phyloP scores from a whole-genome alignment of 148 eudicot species.

The Cornus florida region DNA sequence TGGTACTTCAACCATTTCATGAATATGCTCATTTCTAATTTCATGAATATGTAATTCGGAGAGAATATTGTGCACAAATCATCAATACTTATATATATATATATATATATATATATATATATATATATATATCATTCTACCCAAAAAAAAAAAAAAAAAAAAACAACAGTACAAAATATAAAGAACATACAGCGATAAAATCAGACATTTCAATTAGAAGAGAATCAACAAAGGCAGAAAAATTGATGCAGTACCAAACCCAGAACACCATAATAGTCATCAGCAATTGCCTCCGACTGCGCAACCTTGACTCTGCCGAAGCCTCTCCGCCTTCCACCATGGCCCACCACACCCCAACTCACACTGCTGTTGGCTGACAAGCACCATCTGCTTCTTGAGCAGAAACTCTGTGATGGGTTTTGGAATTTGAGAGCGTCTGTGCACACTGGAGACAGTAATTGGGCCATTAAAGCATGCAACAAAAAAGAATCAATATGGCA shows the following conservation, averaged over 20 bases:
- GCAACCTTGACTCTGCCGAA: conserved; percentile 44
- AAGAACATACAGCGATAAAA: neutral
- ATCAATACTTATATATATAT: too few species aligned
- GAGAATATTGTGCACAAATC: too few species aligned
- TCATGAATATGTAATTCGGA: too few species aligned
- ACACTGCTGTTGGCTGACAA: conserved; percentile 37
- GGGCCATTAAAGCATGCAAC: conserved; percentile 33
- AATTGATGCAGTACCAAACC: conserved; percentile 64
- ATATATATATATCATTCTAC: too few species aligned
- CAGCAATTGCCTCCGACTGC: conserved; percentile 42
- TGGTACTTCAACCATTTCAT: too few species aligned
- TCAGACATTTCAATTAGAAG: neutral
- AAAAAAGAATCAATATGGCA: neutral
- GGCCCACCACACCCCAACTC: conserved; percentile 24
- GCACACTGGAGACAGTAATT: conserved; percentile 70
- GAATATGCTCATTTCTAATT: too few species aligned
- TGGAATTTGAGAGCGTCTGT: conserved; percentile 71
- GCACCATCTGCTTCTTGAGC: conserved; percentile 38
- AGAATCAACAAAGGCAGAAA: neutral
- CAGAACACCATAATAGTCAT: conserved; percentile 88
- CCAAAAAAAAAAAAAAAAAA: too few species aligned
- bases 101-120: too few species aligned
- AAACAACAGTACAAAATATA: too few species aligned
- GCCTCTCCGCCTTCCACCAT: conserved; percentile 31
- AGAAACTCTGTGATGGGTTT: conserved; percentile 39